These are phyloP conservation scores for Phytophthora ohioensis DNA, from an alignment of 352 stramenopile species.

Conservation along the genomic window DNA sequence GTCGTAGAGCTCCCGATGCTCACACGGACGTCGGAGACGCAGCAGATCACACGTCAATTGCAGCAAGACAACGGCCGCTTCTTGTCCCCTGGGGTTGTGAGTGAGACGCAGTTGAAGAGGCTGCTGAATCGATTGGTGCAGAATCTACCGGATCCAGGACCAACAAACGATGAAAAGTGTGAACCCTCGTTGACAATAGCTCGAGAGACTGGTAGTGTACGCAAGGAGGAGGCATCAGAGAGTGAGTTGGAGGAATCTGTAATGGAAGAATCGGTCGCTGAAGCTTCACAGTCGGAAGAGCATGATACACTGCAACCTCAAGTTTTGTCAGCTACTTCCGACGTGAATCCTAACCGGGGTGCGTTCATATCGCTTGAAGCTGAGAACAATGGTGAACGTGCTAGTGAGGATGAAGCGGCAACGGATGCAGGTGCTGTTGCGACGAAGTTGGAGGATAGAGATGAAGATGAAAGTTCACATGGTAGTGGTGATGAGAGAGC, in stretches of 20 bases:
- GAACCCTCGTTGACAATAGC: neutral
- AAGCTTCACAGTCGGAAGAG: slow-evolving; percentile 50
- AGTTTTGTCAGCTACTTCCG: slow-evolving; percentile 4
- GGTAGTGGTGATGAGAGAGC: neutral
- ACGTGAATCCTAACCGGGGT: slow-evolving; percentile 25
- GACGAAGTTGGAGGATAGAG: neutral
- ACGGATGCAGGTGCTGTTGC: neutral
- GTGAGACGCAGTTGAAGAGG: slow-evolving; percentile 67
- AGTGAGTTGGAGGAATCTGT: slow-evolving; percentile 48
- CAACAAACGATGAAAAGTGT: slow-evolving; percentile 1
- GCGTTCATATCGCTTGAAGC: slow-evolving; percentile 33
- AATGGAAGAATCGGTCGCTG: slow-evolving; percentile 41
- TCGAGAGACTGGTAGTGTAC: slow-evolving; percentile 14
- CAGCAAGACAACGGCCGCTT: slow-evolving; percentile 76
- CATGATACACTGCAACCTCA: neutral
- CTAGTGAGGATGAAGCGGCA: slow-evolving; percentile 18
- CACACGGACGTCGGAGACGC: slow-evolving; percentile 52
- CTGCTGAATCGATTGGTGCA: slow-evolving; percentile 73
- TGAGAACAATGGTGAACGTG: slow-evolving; percentile 1
- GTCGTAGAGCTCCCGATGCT: slow-evolving; percentile 81
- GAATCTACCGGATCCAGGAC: slow-evolving; percentile 43
- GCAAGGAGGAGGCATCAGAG: slow-evolving; percentile 28
- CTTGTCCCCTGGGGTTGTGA: slow-evolving; percentile 67
- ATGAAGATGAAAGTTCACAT: slow-evolving; percentile 11
- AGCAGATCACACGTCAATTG: slow-evolving; percentile 57